Evolutionary conservation across 2,329 filamentous ascomycete genomes (phyloP).

Genomic region (Fusarium austroafricanum): DNA sequence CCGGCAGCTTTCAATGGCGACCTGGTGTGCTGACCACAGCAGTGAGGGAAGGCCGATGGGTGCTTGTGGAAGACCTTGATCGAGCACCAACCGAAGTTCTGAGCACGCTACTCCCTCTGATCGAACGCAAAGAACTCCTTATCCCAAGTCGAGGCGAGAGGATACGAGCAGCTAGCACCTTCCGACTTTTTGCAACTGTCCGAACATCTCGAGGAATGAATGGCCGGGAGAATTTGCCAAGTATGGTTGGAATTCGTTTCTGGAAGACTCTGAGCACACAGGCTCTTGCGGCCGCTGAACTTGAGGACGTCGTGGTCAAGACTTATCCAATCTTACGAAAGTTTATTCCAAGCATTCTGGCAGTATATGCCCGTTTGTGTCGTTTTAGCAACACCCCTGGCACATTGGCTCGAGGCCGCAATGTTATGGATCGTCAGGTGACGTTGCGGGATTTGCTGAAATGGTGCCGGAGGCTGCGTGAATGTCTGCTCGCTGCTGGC

Average conservation of each 20-base stretch:
- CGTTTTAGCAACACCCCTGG: slow-evolving; percentile 60
- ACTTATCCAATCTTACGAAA: slow-evolving; percentile 77
- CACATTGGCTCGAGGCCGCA: slow-evolving; percentile 52
- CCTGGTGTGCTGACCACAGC: slow-evolving; percentile 94
- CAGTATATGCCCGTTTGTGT: slow-evolving; percentile 67
- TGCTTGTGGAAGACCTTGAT: slow-evolving; percentile 96
- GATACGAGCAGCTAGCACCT: slow-evolving; percentile 84
- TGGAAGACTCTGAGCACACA: slow-evolving; percentile 84
- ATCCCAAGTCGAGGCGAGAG: slow-evolving; percentile 90
- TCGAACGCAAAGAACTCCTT: slow-evolving; percentile 90
- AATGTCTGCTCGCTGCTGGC: slow-evolving; percentile 70
- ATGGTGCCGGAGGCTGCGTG: slow-evolving; percentile 83
- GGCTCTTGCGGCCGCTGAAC: slow-evolving; percentile 74
- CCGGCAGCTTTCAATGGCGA: slow-evolving; percentile 91
- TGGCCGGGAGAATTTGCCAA: slow-evolving; percentile 74
- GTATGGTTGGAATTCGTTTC: slow-evolving; percentile 84
- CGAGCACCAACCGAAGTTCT: slow-evolving; percentile 94
- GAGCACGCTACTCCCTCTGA: slow-evolving; percentile 89
- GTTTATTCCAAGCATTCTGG: slow-evolving; percentile 69
- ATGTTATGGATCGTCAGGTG: slow-evolving; percentile 64
- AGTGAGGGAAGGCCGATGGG: slow-evolving; percentile 93
- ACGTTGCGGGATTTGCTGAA: slow-evolving; percentile 87
- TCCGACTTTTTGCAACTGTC: slow-evolving; percentile 92
- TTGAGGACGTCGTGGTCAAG: slow-evolving; percentile 77
- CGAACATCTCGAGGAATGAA: slow-evolving; percentile 78